Percentiles rank a stretch among this genome's conserved stretches.
These are phyloP conservation scores for Ogataea henricii DNA, from an alignment of 805 yeast species.

Conservation along the genomic window DNA sequence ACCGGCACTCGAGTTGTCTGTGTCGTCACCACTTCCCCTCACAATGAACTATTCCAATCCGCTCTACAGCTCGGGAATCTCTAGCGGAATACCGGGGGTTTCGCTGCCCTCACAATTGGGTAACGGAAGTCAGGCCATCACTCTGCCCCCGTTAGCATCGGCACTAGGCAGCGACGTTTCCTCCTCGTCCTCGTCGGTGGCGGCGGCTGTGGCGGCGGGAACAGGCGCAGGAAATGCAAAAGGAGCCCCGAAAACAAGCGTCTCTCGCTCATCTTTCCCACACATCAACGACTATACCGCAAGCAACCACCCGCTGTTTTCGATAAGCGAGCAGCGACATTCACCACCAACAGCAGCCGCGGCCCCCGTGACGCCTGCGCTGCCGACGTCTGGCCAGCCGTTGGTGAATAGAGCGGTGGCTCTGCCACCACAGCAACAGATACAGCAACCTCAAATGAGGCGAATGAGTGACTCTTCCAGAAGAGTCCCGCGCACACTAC, in stretches of 20 bases:
- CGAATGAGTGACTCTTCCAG: neutral
- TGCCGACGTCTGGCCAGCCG: neutral
- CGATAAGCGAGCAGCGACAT: conserved; percentile 2
- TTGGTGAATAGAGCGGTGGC: neutral
- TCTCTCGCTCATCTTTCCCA: conserved; percentile 1
- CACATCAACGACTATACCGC: conserved; percentile 10
- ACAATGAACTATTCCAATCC: neutral
- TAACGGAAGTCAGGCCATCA: neutral
- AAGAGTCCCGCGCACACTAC: conserved; percentile 18
- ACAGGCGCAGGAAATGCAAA: too few species aligned
- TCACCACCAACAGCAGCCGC: neutral
- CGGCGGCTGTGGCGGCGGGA: too few species aligned
- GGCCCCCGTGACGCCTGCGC: neutral
- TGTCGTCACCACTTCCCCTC: neutral
- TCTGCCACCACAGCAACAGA: conserved; percentile 7
- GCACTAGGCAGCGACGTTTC: conserved; percentile 1
- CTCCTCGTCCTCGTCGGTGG: too few species aligned
- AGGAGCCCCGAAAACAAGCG: neutral
- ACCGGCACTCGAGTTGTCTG: neutral
- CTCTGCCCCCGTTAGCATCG: conserved; percentile 17
- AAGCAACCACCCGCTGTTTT: conserved; percentile 3
- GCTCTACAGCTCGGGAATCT: neutral
- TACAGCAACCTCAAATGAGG: neutral
- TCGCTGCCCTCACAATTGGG: conserved; percentile 1
- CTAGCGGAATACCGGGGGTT: neutral